Evolutionary conservation across 2,329 filamentous ascomycete genomes (phyloP).

Genomic region (Trichoderma sp.): DNA sequence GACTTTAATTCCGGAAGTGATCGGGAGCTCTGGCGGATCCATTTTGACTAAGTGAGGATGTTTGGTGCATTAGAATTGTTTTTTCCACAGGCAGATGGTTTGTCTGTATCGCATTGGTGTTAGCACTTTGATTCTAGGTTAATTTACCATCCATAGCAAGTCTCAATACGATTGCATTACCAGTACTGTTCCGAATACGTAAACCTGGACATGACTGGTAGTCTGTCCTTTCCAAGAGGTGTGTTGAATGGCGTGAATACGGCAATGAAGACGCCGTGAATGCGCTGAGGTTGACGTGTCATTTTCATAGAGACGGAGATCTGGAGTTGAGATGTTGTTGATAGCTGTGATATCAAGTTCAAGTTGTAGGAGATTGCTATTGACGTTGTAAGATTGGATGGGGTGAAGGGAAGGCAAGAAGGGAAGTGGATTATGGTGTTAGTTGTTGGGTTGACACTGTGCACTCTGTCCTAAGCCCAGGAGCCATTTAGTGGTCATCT

Average conservation of each 20-base stretch:
- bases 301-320: background rate
- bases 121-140: background rate
- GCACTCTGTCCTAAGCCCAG: background rate
- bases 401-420: background rate
- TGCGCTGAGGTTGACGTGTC: background rate
- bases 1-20: slow-evolving; percentile 44
- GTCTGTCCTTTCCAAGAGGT: background rate
- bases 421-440: background rate
- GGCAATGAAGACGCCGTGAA: background rate
- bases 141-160: background rate
- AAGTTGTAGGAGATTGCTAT: background rate
- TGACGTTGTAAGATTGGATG: background rate
- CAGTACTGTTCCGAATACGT: background rate
- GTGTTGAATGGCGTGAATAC: background rate
- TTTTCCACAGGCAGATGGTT: background rate
- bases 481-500: background rate
- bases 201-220: background rate
- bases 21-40: slow-evolving; percentile 51
- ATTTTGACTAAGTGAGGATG: slow-evolving; percentile 40
- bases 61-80: background rate
- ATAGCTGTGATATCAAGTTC: background rate
- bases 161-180: background rate
- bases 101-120: background rate
- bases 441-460: background rate
- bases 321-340: background rate